These are phyloP conservation scores for Penicillium sp. DNA, from an alignment of 2,329 filamentous ascomycete genomes.

Conservation along the genomic window DNA sequence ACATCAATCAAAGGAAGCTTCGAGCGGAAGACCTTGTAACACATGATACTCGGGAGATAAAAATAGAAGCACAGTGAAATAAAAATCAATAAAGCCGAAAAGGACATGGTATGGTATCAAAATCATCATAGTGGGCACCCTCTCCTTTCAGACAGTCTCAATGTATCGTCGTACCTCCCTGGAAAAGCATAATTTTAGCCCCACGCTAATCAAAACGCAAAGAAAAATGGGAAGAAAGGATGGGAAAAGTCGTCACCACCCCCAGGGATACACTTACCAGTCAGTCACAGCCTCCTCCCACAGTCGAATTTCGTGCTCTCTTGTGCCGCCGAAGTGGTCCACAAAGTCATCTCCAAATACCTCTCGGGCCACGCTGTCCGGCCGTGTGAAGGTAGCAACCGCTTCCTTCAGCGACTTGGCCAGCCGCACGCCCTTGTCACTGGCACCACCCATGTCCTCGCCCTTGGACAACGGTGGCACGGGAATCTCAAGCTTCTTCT, in stretches of 20 bases:
- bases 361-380: conserved; percentile 85
- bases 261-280: conserved; percentile 66
- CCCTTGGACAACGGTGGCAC: conserved; percentile 83
- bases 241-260: not conserved
- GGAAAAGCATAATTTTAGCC: conserved; percentile 7
- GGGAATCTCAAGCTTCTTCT: conserved; percentile 84
- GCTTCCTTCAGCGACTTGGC: conserved; percentile 87
- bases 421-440: conserved; percentile 74
- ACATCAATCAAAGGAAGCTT: not conserved
- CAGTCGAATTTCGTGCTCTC: conserved; percentile 84
- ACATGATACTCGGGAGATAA: not conserved
- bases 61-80: not conserved
- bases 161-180: conserved; percentile 80
- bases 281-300: conserved; percentile 98
- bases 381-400: conserved; percentile 73
- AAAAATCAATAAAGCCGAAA: not conserved
- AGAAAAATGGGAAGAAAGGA: not conserved
- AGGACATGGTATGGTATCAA: conserved; percentile 5
- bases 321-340: conserved; percentile 89
- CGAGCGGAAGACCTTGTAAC: not conserved
- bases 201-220: not conserved
- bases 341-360: conserved; percentile 95
- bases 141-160: conserved; percentile 64
- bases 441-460: conserved; percentile 73
- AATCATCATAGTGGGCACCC: not conserved